Percentiles rank a stretch among this genome's conserved stretches.
These are phyloP conservation scores for Phytophthora fragariae DNA, from an alignment of 352 stramenopile species.

Conservation along the genomic window DNA sequence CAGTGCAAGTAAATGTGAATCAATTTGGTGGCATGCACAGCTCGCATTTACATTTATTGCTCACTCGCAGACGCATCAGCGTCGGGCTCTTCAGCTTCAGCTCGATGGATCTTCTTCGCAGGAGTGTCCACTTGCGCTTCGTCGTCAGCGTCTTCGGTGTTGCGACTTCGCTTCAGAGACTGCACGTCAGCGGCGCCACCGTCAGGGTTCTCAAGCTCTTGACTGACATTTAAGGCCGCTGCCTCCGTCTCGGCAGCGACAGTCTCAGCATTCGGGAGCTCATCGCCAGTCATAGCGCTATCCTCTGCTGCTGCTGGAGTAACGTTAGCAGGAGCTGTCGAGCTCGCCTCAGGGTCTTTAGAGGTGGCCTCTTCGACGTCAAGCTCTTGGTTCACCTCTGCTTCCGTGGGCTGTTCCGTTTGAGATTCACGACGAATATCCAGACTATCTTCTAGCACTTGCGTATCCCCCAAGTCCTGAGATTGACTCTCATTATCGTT, in stretches of 20 bases:
- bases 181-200: slow-evolving; percentile 7
- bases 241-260: slow-evolving; percentile 18
- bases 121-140: slow-evolving; percentile 25
- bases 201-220: slow-evolving; percentile 3
- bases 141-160: not conserved
- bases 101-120: slow-evolving; percentile 38
- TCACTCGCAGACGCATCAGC: slow-evolving; percentile 6
- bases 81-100: slow-evolving; percentile 8
- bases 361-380: slow-evolving; percentile 2
- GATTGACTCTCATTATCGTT: slow-evolving; percentile 12
- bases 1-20: slow-evolving; percentile 14
- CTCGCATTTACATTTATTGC: slow-evolving; percentile 26
- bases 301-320: not conserved
- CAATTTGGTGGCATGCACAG: slow-evolving; percentile 13
- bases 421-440: slow-evolving; percentile 1
- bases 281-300: slow-evolving; percentile 11
- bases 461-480: slow-evolving; percentile 25
- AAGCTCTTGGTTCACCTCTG: slow-evolving; percentile 17
- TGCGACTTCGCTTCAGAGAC: slow-evolving; percentile 36
- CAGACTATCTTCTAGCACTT: slow-evolving; percentile 33
- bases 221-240: slow-evolving; percentile 18
- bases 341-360: slow-evolving; percentile 1
- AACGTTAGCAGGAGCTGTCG: not conserved
- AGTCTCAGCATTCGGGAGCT: slow-evolving; percentile 8
- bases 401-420: slow-evolving; percentile 13